Conservation (phyloP, 2,329 filamentous ascomycete species). For the Taxawa tesnikishii region DNA sequence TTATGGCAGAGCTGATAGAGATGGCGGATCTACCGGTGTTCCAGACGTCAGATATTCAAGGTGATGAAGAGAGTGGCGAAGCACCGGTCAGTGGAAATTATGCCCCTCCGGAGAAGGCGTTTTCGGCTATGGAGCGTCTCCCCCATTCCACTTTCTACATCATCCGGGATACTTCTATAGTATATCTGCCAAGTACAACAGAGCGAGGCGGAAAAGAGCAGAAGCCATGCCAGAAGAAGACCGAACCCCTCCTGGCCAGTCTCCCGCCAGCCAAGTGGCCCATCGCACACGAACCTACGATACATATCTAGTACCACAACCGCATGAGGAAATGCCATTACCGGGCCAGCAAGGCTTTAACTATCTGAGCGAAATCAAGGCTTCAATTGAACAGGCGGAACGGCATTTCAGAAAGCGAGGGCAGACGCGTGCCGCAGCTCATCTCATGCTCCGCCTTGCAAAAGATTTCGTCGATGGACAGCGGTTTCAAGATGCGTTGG, state of each 20-base stretch:
- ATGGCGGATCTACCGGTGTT: conserved; percentile 38
- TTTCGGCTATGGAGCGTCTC: conserved; percentile 35
- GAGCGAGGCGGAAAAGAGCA: conserved; percentile 37
- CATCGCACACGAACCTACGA: conserved; percentile 44
- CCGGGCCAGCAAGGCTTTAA: conserved; percentile 33
- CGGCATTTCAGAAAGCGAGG: conserved; percentile 38
- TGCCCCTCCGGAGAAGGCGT: conserved; percentile 38
- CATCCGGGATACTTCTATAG: conserved; percentile 52
- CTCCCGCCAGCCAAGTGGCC: conserved; percentile 41
- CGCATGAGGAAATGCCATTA: conserved; percentile 41
- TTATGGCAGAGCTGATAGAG: conserved; percentile 48
- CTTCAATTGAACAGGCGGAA: conserved; percentile 32
- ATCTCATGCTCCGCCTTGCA: conserved; percentile 41
- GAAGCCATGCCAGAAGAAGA: conserved; percentile 48
- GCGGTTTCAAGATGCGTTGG: conserved; percentile 38
- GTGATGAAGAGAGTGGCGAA: conserved; percentile 9
- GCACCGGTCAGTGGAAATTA: conserved; percentile 17
- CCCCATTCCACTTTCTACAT: conserved; percentile 47
- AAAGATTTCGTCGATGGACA: conserved; percentile 39
- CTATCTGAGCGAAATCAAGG: conserved; percentile 38
- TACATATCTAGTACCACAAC: conserved; percentile 47
- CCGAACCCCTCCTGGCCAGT: conserved; percentile 40
- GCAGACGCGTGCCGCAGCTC: conserved; percentile 43
- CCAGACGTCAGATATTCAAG: conserved; percentile 9
- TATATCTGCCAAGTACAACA: conserved; percentile 39